Conservation (phyloP, 768 basidiomycete genomes). For the Lactarius evosmus region DNA sequence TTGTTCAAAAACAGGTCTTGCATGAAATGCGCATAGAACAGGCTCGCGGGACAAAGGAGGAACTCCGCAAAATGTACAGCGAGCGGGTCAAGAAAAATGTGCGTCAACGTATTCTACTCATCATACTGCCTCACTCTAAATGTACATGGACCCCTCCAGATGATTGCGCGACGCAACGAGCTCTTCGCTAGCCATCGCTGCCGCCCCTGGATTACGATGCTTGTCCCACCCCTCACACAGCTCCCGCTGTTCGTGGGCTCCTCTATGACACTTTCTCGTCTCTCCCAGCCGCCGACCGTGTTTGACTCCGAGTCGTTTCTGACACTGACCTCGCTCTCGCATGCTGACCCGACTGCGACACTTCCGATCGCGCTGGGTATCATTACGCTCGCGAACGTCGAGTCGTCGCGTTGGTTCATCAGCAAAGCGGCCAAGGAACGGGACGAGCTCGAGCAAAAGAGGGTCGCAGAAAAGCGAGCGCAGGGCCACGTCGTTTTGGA, state of each 20-base stretch:
- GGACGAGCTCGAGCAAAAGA: constrained; percentile 45
- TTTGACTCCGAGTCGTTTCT: constrained; percentile 77
- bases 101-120: constrained; percentile 9
- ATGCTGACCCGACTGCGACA: constrained; percentile 66
- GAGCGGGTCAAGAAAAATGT: constrained; percentile 26
- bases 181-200: constrained; percentile 60
- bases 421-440: constrained; percentile 54
- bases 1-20: constrained; percentile 21
- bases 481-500: constrained; percentile 46
- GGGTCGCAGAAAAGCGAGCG: constrained; percentile 43
- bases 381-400: constrained; percentile 75
- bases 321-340: constrained; percentile 64
- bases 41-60: constrained; percentile 24
- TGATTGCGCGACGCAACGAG: constrained; percentile 53
- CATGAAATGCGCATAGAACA: constrained; percentile 20
- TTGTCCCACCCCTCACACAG: constrained; percentile 61
- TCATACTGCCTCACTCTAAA: background rate
- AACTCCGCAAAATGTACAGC: constrained; percentile 16
- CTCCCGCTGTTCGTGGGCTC: constrained; percentile 70
- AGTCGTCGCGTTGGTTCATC: constrained; percentile 72
- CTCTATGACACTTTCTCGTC: constrained; percentile 53
- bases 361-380: constrained; percentile 71
- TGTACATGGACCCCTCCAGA: constrained; percentile 36
- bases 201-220: constrained; percentile 53
- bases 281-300: constrained; percentile 56